These are phyloP conservation scores for Parascedosporium putredinis DNA, from an alignment of 2,329 filamentous ascomycete species.

Conservation along the genomic window DNA sequence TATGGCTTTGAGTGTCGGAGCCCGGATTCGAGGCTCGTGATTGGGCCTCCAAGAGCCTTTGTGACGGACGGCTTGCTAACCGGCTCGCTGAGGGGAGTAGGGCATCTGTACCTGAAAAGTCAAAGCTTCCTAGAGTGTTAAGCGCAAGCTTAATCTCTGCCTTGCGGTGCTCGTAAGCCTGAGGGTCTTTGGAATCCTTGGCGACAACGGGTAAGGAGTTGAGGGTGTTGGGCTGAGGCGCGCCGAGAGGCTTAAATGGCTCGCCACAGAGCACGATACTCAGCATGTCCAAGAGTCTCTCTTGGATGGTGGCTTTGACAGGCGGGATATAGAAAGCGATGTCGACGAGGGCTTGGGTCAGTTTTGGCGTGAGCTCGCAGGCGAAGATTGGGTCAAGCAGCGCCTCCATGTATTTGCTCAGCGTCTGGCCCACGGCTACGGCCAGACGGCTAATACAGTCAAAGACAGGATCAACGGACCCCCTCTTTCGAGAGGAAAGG, in stretches of 20 bases:
- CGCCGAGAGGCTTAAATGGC: constrained; percentile 84
- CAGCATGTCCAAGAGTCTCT: constrained; percentile 85
- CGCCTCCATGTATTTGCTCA: constrained; percentile 98
- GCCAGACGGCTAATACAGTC: constrained; percentile 96
- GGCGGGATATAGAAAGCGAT: constrained; percentile 99
- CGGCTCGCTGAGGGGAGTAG: constrained; percentile 14
- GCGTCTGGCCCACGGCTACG: constrained; percentile 85
- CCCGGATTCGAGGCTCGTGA: too few relatives aligned
- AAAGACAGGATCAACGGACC: constrained; percentile 71
- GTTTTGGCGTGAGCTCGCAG: constrained; percentile 83
- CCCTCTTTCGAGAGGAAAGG: constrained; percentile 58
- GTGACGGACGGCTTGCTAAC: too few relatives aligned
- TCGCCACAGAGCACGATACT: constrained; percentile 89
- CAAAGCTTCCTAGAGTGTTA: constrained; percentile 94
- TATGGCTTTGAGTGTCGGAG: not conserved
- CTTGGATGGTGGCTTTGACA: constrained; percentile 85
- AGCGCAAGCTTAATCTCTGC: constrained; percentile 85
- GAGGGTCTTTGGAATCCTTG: constrained; percentile 76
- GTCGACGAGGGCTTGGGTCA: constrained; percentile 91
- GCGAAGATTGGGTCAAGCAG: constrained; percentile 93
- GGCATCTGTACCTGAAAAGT: constrained; percentile 51
- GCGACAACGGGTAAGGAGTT: constrained; percentile 72
- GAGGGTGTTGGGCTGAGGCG: constrained; percentile 72
- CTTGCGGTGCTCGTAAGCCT: constrained; percentile 70
- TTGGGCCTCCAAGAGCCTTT: too few relatives aligned